Evolutionary conservation across 306 rosid species (phyloP), one percentile per base, ranked within the genome.

Genomic region (Vigna trinervia): DNA sequence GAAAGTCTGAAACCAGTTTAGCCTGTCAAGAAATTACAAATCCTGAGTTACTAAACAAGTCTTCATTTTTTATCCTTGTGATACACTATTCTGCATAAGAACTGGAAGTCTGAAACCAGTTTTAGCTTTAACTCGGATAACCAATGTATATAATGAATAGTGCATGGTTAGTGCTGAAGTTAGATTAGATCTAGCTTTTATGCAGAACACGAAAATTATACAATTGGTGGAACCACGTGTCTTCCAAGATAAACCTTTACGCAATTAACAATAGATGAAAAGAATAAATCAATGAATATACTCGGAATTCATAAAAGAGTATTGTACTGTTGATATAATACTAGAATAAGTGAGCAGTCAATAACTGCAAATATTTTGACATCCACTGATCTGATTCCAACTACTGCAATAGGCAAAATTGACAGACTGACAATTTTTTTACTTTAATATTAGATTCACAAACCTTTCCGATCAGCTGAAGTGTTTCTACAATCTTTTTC

Each of bases 301-400:
- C 36, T 67, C 36, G 41, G 46, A 80, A 52, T 48, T 77, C 54
- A 53, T 13, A 53, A n/a, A 28, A 41, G 51, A 51, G 61, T 6
- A 59, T 12, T 79, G 50, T 45, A 45, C 46, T 59, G 38, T 19
- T 51, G 8, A 59, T 69, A n/a, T 20, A 14, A 46, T 38, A 72
- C 9, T 7, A 60, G 34, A 52, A 79, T 50, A 41, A 51, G 6
- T 62, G 36, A 59, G 65, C 52, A 71, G 72, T 5, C 59, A 62
- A 71, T 23, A 22, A 17, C 38, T 62, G 23, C 23, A 50, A 79
- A 69, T 26, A 62, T 59, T 41, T 47, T 62, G 64, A 60, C 65
- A 34, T 34, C 26, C 62, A 58, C 14, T 69, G 26, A 14, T 57
- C 47, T 30, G 47, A 22, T 26, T 54, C 19, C 10, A 67, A 11